phyloP scores from a whole-genome alignment of 345 rosid genomes.

The Zanthoxylum bungeanum region DNA sequence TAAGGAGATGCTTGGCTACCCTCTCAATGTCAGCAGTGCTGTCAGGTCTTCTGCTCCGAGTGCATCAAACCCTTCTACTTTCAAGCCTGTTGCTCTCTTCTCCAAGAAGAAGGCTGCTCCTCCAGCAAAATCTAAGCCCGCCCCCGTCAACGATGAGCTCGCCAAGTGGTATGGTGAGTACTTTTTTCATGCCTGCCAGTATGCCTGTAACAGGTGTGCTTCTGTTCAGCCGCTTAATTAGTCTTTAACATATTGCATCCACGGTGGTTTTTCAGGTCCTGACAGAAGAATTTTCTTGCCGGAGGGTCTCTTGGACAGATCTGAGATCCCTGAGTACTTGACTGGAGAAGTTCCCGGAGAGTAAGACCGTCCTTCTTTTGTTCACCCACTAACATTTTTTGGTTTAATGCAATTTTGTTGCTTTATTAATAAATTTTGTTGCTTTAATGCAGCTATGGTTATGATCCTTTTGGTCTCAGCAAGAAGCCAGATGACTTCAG shows the following conservation, averaged over 20 bases:
- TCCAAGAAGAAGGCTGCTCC: constrained; percentile 73
- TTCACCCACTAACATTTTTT: neutral
- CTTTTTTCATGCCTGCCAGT: too few species aligned
- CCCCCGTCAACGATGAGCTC: constrained; percentile 60
- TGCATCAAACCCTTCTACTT: constrained; percentile 53
- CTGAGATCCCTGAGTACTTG: constrained; percentile 95
- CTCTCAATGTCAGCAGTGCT: constrained; percentile 54
- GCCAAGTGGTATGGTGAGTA: constrained; percentile 98
- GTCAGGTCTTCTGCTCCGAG: constrained; percentile 52
- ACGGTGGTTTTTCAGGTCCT: constrained; percentile 56
- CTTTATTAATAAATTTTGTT: neutral
- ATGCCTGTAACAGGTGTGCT: neutral
- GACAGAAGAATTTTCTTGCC: constrained; percentile 97
- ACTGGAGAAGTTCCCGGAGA: constrained; percentile 97
- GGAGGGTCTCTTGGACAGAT: constrained; percentile 86
- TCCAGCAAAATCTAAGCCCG: constrained; percentile 54
- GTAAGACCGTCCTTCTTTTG: constrained; percentile 37
- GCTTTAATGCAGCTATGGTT: constrained; percentile 69
- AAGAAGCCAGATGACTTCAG: constrained; percentile 90
- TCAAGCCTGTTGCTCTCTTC: constrained; percentile 83
- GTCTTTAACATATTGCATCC: neutral
- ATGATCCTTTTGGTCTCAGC: constrained; percentile 94
- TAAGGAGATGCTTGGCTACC: constrained; percentile 77
- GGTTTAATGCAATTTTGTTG: too few species aligned
- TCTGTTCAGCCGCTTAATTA: too few species aligned